A percentile compares a stretch with the other conserved stretches of the same genome.
phyloP scores from a whole-genome alignment of 306 rosid genomes.

The Dicorynia guianensis region DNA sequence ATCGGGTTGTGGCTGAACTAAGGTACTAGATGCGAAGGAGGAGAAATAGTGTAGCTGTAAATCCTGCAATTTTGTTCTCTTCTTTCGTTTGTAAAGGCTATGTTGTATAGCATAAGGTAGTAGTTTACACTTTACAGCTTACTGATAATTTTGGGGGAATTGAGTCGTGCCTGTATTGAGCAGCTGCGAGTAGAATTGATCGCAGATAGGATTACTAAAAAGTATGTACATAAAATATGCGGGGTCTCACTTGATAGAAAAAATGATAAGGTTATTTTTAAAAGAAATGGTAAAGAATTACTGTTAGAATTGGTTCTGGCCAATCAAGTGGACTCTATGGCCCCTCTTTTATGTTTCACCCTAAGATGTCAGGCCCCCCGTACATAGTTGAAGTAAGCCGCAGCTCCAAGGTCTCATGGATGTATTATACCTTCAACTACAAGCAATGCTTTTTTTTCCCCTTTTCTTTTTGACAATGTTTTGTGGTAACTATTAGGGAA shows the following conservation, averaged over 20 bases:
- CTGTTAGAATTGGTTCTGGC: too few relatives aligned
- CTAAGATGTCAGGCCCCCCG: too few relatives aligned
- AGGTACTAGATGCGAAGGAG: slow-evolving; percentile 48
- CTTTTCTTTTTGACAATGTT: background rate
- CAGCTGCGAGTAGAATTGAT: too few relatives aligned
- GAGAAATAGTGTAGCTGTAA: slow-evolving; percentile 49
- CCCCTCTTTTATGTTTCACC: too few relatives aligned
- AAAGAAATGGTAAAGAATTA: too few relatives aligned
- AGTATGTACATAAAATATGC: too few relatives aligned
- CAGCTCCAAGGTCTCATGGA: background rate
- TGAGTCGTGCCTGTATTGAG: too few relatives aligned
- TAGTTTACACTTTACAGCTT: background rate
- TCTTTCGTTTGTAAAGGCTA: slow-evolving; percentile 37
- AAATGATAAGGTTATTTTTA: too few relatives aligned
- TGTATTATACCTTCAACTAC: background rate
- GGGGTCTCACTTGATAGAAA: too few relatives aligned
- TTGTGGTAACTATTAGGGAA: background rate
- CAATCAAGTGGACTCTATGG: too few relatives aligned
- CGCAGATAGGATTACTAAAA: too few relatives aligned
- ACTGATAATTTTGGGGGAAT: slow-evolving; percentile 30
- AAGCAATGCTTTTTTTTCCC: background rate
- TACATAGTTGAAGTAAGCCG: slow-evolving; percentile 32
- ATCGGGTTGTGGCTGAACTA: slow-evolving; percentile 54
- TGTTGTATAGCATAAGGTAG: slow-evolving; percentile 28
- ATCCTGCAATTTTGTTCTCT: slow-evolving; percentile 23